A percentile compares a stretch with the other conserved stretches of the same genome.
Conservation (phyloP, 768 basidiomycete species). For the Russula emetica region DNA sequence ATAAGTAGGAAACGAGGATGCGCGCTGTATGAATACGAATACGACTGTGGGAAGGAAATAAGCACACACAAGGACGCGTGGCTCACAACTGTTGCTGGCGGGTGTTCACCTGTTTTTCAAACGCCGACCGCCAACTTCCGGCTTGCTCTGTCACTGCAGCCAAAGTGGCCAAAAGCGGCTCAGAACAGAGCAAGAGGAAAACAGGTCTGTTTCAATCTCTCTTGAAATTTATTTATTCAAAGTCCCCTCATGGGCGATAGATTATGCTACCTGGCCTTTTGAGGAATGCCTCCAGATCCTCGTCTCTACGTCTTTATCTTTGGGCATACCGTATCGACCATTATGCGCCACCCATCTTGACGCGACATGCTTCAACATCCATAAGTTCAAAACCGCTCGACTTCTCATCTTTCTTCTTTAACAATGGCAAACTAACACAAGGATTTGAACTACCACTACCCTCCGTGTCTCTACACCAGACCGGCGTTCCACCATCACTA, state of each 20-base stretch:
- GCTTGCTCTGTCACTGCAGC: too few species aligned
- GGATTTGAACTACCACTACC: neutral
- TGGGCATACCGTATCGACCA: conserved; percentile 2
- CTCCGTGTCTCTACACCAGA: neutral
- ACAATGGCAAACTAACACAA: conserved; percentile 3
- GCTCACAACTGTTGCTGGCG: neutral
- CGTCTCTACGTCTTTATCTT: neutral
- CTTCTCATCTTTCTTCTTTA: conserved; percentile 22
- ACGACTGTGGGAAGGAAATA: neutral
- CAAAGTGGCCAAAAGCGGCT: too few species aligned
- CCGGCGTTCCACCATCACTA: conserved; percentile 1
- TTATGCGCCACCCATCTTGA: conserved; percentile 20
- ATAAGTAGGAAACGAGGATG: neutral
- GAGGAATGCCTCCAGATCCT: conserved; percentile 12
- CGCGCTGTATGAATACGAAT: conserved; percentile 17
- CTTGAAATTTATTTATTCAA: too few species aligned
- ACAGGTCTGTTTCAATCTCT: neutral
- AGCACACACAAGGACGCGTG: conserved; percentile 1
- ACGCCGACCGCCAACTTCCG: conserved; percentile 6
- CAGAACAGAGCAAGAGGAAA: neutral
- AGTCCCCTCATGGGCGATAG: conserved; percentile 2
- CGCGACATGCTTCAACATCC: conserved; percentile 6
- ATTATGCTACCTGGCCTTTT: conserved; percentile 10
- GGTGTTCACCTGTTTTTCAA: neutral
- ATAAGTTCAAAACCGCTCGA: conserved; percentile 8